Base-by-base conservation (phyloP, 495 filamentous ascomycete species). In the Podospora didyma region DNA sequence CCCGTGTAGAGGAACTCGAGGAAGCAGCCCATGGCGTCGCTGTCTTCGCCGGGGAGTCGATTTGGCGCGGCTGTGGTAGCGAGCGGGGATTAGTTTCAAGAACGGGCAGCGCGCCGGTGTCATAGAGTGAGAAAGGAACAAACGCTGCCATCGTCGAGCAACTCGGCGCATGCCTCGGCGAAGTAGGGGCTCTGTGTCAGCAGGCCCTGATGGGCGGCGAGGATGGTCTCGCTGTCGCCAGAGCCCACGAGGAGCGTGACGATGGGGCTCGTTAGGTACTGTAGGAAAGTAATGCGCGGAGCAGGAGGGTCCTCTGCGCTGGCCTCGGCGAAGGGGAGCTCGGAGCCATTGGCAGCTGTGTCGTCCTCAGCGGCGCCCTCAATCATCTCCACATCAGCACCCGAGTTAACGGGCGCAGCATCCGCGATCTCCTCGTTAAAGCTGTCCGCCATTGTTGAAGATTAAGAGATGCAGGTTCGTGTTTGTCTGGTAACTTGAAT, bases 1-100 rank as follows among this genome's bases (percentile, higher is more conserved):
- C 83, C 83, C 1, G 89, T 96, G 73, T 97, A 97, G 28, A 95
- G 83, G 73, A 87, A 97, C 74, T 96, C 88, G 62, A 97, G 83
- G 65, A 96, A 91, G 73, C 85, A 92, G 31, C 89, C 85, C 54
- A 92, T 86, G 34, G 92, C 89, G 57, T 92, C 88, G 24, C 94
- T 72, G 62, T 93, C 82, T 58, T 90, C 87, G 59, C 79, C 74
- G 0, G 79, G 68, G 34, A 96, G 86, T 86, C 72, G 61, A 96
- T 85, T 50, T 81, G 75, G 52, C 84, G 85, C 69, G 83, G 74
- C 76, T 85, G 58, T 49, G 6, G 26, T n/a, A n/a, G 4, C 19
- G 48, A n/a, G 48, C 19, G 24, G 31, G 26, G 12, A 49, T 11
- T 49, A 10, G 19, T 7, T 1, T 46, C 42, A 46, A 46, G 16